Conservation (phyloP, 352 stramenopile species). For the Phytopythium chamaehyphon region DNA sequence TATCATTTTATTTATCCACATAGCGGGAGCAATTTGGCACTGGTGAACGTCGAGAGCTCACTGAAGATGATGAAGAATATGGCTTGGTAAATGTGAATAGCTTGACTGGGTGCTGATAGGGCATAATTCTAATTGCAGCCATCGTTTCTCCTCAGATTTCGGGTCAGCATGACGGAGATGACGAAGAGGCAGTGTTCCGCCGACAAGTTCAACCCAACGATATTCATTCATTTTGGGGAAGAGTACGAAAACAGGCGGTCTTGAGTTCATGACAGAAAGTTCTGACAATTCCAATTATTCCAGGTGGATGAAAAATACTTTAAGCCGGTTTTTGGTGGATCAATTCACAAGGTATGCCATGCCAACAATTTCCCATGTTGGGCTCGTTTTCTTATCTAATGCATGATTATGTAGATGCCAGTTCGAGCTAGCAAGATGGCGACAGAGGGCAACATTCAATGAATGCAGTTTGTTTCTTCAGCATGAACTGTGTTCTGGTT, state of each 20-base stretch:
- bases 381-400: too few relatives aligned
- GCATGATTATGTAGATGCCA: too few relatives aligned
- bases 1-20: neutral
- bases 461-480: too few relatives aligned
- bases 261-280: conserved; percentile 1
- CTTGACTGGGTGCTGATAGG: too few relatives aligned
- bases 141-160: too few relatives aligned
- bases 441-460: too few relatives aligned
- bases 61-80: conserved; percentile 33
- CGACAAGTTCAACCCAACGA: conserved; percentile 22
- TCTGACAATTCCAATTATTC: neutral
- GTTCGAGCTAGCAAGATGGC: too few relatives aligned
- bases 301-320: conserved; percentile 66
- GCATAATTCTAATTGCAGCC: too few relatives aligned
- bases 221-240: conserved; percentile 63
- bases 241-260: conserved; percentile 20
- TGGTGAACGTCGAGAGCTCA: neutral
- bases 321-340: conserved; percentile 63
- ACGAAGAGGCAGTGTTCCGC: conserved; percentile 19
- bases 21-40: neutral
- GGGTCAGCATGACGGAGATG: conserved; percentile 27
- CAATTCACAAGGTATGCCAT: conserved; percentile 16
- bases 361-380: too few relatives aligned
- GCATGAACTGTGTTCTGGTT: too few relatives aligned
- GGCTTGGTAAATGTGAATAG: neutral